These are phyloP conservation scores for Thamnidium elegans DNA, from an alignment of 192 early-diverging fungal species.

Conservation along the genomic window DNA sequence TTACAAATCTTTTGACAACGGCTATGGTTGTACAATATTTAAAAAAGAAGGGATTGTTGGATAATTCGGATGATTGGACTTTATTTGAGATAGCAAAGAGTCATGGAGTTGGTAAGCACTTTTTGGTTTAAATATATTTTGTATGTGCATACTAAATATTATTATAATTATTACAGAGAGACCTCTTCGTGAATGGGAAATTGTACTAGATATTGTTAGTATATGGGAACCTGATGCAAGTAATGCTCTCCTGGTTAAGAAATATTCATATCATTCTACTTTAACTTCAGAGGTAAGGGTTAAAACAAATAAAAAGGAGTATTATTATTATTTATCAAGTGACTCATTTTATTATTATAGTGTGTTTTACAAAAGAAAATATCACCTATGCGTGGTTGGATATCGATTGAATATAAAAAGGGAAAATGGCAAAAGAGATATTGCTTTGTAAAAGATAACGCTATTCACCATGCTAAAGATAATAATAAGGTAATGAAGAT, in stretches of 20 bases:
- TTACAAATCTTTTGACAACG: slow-evolving; percentile 72
- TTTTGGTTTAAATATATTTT: slow-evolving; percentile 15
- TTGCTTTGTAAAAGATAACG: slow-evolving; percentile 63
- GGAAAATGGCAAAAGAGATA: slow-evolving; percentile 84
- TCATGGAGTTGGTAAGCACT: slow-evolving; percentile 62
- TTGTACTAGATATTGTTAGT: slow-evolving; percentile 74
- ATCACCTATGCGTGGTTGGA: slow-evolving; percentile 50
- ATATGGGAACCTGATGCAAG: slow-evolving; percentile 78
- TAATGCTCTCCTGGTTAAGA: slow-evolving; percentile 79
- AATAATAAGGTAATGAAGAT: slow-evolving; percentile 47
- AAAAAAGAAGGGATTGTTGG: slow-evolving; percentile 56
- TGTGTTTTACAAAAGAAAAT: slow-evolving; percentile 24
- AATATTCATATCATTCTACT: slow-evolving; percentile 60
- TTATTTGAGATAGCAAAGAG: slow-evolving; percentile 90
- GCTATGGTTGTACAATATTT: slow-evolving; percentile 72
- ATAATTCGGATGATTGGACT: slow-evolving; percentile 67
- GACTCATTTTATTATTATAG: slow-evolving; percentile 8
- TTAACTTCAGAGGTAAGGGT: slow-evolving; percentile 54
- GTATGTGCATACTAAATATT: neutral
- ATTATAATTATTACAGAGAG: slow-evolving; percentile 53
- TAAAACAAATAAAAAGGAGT: neutral
- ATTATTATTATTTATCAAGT: no score
- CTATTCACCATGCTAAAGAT: slow-evolving; percentile 67
- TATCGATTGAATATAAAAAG: slow-evolving; percentile 73
- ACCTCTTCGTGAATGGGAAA: slow-evolving; percentile 88